These are phyloP conservation scores for Vaccinium darrowii DNA, from an alignment of 148 eudicot species.

Conservation along the genomic window DNA sequence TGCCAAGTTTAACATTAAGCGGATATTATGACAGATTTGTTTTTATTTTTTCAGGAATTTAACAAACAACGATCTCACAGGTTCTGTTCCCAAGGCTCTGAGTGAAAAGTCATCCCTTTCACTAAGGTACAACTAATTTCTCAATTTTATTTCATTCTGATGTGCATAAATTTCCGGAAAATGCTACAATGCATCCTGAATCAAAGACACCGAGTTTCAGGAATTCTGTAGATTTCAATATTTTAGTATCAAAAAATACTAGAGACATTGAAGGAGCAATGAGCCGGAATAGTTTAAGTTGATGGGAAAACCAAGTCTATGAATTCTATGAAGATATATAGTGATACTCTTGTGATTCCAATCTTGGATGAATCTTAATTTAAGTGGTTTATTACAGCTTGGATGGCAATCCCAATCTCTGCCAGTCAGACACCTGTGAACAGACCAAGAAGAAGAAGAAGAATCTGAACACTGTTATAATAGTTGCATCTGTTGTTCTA, in stretches of 20 bases:
- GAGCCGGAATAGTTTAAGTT: too few species aligned
- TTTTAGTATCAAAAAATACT: too few species aligned
- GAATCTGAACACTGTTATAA: conserved; percentile 4
- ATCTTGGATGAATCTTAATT: neutral
- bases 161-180: too few species aligned
- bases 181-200: too few species aligned
- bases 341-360: too few species aligned
- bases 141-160: neutral
- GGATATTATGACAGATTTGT: neutral
- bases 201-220: too few species aligned
- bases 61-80: conserved; percentile 5
- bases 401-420: conserved; percentile 6
- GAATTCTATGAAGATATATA: too few species aligned
- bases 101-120: neutral
- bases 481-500: conserved; percentile 23
- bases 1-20: neutral
- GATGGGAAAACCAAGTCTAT: too few species aligned
- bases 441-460: conserved; percentile 10
- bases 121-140: neutral
- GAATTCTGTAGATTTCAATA: too few species aligned
- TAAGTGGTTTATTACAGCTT: neutral
- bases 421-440: neutral
- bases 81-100: conserved; percentile 12
- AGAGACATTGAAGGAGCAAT: too few species aligned
- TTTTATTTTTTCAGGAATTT: conserved; percentile 7